Evolutionary conservation across 805 yeast species (phyloP).

Genomic region (Clavispora fructus): DNA sequence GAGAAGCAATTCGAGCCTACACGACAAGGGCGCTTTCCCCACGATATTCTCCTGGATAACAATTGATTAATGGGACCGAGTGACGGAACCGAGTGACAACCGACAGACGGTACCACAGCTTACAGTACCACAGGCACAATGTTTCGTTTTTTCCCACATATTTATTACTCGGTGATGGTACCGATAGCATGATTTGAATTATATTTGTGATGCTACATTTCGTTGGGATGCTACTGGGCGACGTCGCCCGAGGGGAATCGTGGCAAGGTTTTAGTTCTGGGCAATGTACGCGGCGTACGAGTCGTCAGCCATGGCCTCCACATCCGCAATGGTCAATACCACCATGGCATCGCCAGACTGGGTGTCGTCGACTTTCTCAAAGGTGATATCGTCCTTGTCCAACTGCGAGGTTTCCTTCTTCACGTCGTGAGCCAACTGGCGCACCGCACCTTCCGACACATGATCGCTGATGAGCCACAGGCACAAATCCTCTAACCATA

Average conservation of each 20-base stretch:
- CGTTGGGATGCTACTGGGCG: no score
- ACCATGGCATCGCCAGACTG: slow-evolving; percentile 16
- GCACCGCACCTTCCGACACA: slow-evolving; percentile 53
- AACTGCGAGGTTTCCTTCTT: slow-evolving; percentile 36
- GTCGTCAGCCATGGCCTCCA: slow-evolving; percentile 15
- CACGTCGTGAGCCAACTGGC: slow-evolving; percentile 64
- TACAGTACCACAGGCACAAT: no score
- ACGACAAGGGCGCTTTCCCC: slow-evolving; percentile 22
- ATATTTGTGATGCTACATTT: no score
- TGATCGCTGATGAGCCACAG: slow-evolving; percentile 64
- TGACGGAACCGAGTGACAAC: no score
- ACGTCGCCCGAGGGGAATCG: no score
- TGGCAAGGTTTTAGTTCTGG: background rate
- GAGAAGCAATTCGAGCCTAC: slow-evolving; percentile 4
- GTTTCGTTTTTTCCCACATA: no score
- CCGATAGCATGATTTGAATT: no score
- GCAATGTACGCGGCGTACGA: slow-evolving; percentile 5
- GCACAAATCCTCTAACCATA: slow-evolving; percentile 71
- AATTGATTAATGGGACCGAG: background rate
- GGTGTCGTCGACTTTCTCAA: slow-evolving; percentile 43
- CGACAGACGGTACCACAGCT: no score
- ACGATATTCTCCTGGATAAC: slow-evolving; percentile 13
- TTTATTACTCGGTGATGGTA: no score
- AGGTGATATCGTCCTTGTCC: slow-evolving; percentile 44
- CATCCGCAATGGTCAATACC: slow-evolving; percentile 12